Conservation (phyloP, 306 rosid genomes). For the Prunus kanzakura region DNA sequence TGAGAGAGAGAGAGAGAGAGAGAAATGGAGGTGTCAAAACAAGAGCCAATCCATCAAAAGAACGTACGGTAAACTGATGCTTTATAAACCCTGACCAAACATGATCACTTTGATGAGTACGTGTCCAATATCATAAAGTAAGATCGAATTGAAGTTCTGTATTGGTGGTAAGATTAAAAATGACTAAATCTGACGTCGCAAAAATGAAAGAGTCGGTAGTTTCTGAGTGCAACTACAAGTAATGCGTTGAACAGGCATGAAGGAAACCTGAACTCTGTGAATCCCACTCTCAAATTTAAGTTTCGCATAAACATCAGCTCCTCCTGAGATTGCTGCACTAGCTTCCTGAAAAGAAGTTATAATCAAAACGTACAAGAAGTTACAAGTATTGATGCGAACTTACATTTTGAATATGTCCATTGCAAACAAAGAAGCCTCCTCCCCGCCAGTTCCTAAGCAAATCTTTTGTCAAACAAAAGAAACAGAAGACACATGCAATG, state of each 20-base stretch:
- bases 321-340: slow-evolving; percentile 74
- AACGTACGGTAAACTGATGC: too few relatives aligned
- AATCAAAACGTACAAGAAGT: background rate
- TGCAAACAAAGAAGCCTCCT: slow-evolving; percentile 91
- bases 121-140: too few relatives aligned
- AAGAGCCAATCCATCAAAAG: too few relatives aligned
- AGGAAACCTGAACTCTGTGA: slow-evolving; percentile 84
- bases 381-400: slow-evolving; percentile 27
- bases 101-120: too few relatives aligned
- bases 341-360: slow-evolving; percentile 58
- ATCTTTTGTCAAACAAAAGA: background rate
- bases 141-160: too few relatives aligned
- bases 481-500: background rate
- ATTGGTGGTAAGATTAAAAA: too few relatives aligned
- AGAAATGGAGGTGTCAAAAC: too few relatives aligned
- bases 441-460: slow-evolving; percentile 73
- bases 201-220: slow-evolving; percentile 21
- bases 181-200: slow-evolving; percentile 31
- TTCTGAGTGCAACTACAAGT: slow-evolving; percentile 1
- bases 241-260: slow-evolving; percentile 15
- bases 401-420: slow-evolving; percentile 85
- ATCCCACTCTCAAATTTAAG: slow-evolving; percentile 95
- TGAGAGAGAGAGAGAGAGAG: too few relatives aligned
- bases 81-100: too few relatives aligned
- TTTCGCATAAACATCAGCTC: slow-evolving; percentile 60